phyloP scores from a whole-genome alignment of 78 protist species.

The Monosiga brevicollis region DNA sequence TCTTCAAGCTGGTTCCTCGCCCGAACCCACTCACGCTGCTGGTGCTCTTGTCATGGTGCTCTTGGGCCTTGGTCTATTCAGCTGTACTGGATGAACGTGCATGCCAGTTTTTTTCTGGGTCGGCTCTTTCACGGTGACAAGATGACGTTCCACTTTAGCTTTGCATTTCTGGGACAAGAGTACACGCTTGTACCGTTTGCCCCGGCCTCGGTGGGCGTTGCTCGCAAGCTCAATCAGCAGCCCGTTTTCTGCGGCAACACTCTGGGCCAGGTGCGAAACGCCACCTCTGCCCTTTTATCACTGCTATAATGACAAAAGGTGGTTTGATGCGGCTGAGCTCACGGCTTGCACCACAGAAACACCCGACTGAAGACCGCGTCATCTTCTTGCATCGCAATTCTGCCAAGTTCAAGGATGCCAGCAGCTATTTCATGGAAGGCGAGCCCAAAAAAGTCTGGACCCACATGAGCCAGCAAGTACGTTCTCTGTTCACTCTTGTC shows the following conservation, averaged over 20 bases:
- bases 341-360: too few species aligned
- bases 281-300: too few species aligned
- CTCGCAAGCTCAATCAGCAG: neutral
- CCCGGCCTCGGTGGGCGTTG: neutral
- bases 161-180: neutral
- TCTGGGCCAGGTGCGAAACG: too few species aligned
- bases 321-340: too few species aligned
- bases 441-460: neutral
- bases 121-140: neutral
- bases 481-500: neutral
- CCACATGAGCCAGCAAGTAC: neutral
- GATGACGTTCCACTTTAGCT: neutral
- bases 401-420: neutral
- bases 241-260: neutral
- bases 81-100: neutral
- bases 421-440: neutral
- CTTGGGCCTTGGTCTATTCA: too few species aligned
- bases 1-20: neutral
- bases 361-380: neutral
- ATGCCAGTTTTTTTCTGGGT: neutral
- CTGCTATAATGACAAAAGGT: too few species aligned
- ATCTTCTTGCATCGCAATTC: neutral
- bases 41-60: too few species aligned
- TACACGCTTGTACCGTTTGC: neutral
- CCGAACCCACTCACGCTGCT: too few species aligned